These are phyloP conservation scores for Herpotrichia juniperi DNA, from an alignment of 2,329 filamentous ascomycete species.

Conservation along the genomic window DNA sequence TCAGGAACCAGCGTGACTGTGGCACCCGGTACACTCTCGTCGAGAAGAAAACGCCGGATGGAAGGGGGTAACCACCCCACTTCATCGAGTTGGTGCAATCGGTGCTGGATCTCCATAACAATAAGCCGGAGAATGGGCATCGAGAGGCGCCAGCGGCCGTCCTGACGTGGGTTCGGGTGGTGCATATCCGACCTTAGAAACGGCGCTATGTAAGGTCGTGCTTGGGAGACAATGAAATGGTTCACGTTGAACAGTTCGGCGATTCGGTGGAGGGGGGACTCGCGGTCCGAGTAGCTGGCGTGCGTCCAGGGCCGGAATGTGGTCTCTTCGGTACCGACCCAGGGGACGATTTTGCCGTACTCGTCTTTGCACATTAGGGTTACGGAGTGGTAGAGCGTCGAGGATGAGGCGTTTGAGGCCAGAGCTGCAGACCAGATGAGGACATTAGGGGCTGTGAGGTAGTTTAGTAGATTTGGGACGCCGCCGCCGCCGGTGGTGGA, in stretches of 20 bases:
- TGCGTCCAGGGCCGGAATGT: constrained; percentile 71
- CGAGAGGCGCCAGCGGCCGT: constrained; percentile 64
- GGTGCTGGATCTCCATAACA: constrained; percentile 78
- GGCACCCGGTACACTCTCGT: constrained; percentile 80
- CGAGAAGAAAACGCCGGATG: constrained; percentile 78
- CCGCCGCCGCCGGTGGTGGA: constrained; percentile 75
- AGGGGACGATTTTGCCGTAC: constrained; percentile 73
- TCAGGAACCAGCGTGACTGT: constrained; percentile 84
- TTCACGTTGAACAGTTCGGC: constrained; percentile 90
- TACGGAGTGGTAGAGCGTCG: constrained; percentile 69
- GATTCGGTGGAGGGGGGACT: constrained; percentile 72
- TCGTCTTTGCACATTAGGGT: constrained; percentile 80
- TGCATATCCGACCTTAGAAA: constrained; percentile 84
- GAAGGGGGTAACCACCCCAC: constrained; percentile 72
- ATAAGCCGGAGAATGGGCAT: constrained; percentile 68
- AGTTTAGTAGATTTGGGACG: constrained; percentile 85
- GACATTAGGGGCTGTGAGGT: constrained; percentile 92
- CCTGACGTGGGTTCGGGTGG: constrained; percentile 67
- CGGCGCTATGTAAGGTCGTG: constrained; percentile 85
- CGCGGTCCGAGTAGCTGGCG: constrained; percentile 68
- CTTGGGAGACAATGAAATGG: constrained; percentile 93
- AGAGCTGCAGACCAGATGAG: constrained; percentile 82
- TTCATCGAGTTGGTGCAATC: constrained; percentile 79
- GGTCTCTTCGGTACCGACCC: constrained; percentile 66
- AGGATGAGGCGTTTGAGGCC: constrained; percentile 74